Conservation (phyloP, 805 yeast species). For the Metschnikowia shivogae region DNA sequence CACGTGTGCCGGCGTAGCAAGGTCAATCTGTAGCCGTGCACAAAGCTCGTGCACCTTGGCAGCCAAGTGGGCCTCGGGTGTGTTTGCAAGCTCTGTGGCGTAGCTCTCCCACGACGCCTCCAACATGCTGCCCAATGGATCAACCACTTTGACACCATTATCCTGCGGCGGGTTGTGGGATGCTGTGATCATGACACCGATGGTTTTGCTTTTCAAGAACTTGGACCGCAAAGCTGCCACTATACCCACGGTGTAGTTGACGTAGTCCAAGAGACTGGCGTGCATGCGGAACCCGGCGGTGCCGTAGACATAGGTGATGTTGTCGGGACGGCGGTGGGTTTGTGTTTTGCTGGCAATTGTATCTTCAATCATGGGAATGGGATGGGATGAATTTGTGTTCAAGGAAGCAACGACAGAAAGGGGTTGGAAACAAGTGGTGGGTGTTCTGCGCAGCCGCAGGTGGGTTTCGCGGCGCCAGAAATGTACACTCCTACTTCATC, state of each 20-base stretch:
- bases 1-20: slow-evolving; percentile 41
- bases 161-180: slow-evolving; percentile 91
- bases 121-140: slow-evolving; percentile 89
- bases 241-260: slow-evolving; percentile 77
- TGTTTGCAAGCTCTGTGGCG: slow-evolving; percentile 80
- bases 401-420: not conserved
- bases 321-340: slow-evolving; percentile 43
- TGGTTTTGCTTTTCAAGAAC: slow-evolving; percentile 56
- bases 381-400: not conserved
- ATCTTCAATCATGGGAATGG: slow-evolving; percentile 6
- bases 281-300: slow-evolving; percentile 93
- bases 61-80: slow-evolving; percentile 44
- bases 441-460: too few relatives aligned
- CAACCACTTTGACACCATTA: slow-evolving; percentile 65
- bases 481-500: not conserved
- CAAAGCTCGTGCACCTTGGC: slow-evolving; percentile 36
- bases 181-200: slow-evolving; percentile 97
- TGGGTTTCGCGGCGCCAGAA: not conserved
- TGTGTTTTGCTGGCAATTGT: slow-evolving; percentile 6
- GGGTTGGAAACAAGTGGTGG: too few relatives aligned
- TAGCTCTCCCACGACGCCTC: slow-evolving; percentile 76
- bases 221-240: slow-evolving; percentile 82
- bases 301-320: slow-evolving; percentile 62
- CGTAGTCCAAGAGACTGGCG: slow-evolving; percentile 68
- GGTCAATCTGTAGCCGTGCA: slow-evolving; percentile 43